These are phyloP conservation scores for Pelargonium citronellum DNA, from an alignment of 441 rosid genomes.

Conservation along the genomic window DNA sequence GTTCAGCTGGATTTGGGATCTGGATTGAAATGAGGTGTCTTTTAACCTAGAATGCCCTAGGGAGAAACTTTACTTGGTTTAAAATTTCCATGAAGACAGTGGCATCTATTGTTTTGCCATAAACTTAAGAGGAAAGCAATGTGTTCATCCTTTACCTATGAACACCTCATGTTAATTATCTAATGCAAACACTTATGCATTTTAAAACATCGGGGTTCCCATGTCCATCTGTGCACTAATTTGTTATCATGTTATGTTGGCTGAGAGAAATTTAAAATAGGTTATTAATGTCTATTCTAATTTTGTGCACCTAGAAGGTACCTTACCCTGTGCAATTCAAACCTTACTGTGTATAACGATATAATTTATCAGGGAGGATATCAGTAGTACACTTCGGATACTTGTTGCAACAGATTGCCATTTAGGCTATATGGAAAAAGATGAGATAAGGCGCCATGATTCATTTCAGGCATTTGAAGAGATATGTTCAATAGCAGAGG, in stretches of 20 bases:
- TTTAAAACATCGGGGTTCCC: no score
- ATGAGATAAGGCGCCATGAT: slow-evolving; percentile 86
- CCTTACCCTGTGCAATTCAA: not conserved
- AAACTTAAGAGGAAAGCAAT: not conserved
- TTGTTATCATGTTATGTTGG: not conserved
- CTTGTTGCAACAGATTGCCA: slow-evolving; percentile 96
- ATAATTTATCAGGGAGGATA: slow-evolving; percentile 50
- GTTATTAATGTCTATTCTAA: not conserved
- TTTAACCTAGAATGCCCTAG: not conserved
- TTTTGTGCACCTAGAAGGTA: not conserved
- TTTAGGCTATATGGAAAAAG: slow-evolving; percentile 96
- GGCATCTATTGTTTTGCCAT: not conserved
- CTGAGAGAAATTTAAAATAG: not conserved
- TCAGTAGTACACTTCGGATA: slow-evolving; percentile 51
- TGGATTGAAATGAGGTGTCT: not conserved
- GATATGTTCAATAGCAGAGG: slow-evolving; percentile 82
- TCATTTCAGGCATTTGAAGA: slow-evolving; percentile 92
- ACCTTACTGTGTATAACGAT: not conserved
- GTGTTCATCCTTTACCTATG: no score
- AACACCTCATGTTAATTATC: no score
- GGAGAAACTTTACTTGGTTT: not conserved
- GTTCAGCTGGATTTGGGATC: not conserved
- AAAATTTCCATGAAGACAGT: not conserved
- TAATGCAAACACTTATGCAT: no score
- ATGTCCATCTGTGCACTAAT: not conserved